Base-by-base conservation (phyloP, 371 early-diverging fungal genomes). In the Mucor mucedo region DNA sequence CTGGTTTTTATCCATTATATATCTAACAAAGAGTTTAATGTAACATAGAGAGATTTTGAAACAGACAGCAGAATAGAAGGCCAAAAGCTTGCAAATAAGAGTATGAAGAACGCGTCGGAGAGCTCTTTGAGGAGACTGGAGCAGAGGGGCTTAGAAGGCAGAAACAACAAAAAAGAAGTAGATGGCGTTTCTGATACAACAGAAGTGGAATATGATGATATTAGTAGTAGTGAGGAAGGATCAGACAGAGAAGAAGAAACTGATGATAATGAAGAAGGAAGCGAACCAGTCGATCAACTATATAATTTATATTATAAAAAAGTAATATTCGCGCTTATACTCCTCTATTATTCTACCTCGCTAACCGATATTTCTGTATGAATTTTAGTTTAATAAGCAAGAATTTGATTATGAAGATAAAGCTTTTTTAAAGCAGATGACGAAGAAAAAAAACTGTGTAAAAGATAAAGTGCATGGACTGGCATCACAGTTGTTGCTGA, bases 351-450 rank as follows among this genome's bases (percentile, higher is more conserved):
- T 55, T 55, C 54, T 62, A 10, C 55, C 21, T 30, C 47, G 55
- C 62, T 62, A 55, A 62, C 48, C 55, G 13, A 55, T 32, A 62
- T 62, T 45, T 62, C 55, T 62, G 49, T 55, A 62, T 55, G 62
- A 11, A 62, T 54, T 53, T 62, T 62, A 62, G 62, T 62, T 62
- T 48, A 62, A 62, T 38, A 62, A 62, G 40, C 54, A 62, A n/a
- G 55, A 62, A 55, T 62, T 62, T 55, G n/a, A 62, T 55, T n/a
- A 27, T 62, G 62, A 62, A 45, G 55, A 62, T 44, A 55, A 55
- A 41, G 53, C 60, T 33, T 60, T 60, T 8, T 60, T 60, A 53
- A 54, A 62, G 47, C 55, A 55, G 55, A 62, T 62, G 55, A 48
- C 47, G 62, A 55, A 62, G 62, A n/a, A 55, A 39, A 55, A 62